phyloP scores from a whole-genome alignment of 805 yeast species.

The Hanseniaspora vineae region DNA sequence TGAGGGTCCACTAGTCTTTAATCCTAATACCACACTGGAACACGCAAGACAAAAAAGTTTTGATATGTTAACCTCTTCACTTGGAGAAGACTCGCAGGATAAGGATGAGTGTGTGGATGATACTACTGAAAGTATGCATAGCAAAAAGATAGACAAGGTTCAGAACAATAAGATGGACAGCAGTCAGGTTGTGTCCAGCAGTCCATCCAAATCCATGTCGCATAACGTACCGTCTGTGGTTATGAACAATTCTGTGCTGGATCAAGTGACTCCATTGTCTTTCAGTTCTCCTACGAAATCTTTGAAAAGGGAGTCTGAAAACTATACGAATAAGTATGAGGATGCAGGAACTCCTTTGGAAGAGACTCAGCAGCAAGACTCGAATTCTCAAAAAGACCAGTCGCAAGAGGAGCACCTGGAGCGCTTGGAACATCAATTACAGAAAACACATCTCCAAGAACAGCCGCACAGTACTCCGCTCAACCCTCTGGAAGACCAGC shows the following conservation, averaged over 20 bases:
- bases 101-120: background rate
- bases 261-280: background rate
- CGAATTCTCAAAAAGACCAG: too few species aligned
- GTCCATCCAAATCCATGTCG: too few species aligned
- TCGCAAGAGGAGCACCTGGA: background rate
- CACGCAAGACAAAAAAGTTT: constrained; percentile 7
- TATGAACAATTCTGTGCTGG: constrained; percentile 1
- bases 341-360: background rate
- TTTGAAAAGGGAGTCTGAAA: too few species aligned
- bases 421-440: background rate
- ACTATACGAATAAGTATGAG: background rate
- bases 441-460: too few species aligned
- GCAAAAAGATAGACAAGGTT: too few species aligned
- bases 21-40: too few species aligned
- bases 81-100: background rate
- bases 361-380: background rate
- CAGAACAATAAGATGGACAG: too few species aligned
- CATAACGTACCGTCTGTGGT: background rate
- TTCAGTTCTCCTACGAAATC: background rate
- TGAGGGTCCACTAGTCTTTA: too few species aligned
- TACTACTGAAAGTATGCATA: background rate
- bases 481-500: too few species aligned
- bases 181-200: too few species aligned
- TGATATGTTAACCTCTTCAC: constrained; percentile 1
- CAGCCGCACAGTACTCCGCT: too few species aligned